Evolutionary conservation across 1,139 yeast species (phyloP).

Genomic region (Geotrichum klebahnii): DNA sequence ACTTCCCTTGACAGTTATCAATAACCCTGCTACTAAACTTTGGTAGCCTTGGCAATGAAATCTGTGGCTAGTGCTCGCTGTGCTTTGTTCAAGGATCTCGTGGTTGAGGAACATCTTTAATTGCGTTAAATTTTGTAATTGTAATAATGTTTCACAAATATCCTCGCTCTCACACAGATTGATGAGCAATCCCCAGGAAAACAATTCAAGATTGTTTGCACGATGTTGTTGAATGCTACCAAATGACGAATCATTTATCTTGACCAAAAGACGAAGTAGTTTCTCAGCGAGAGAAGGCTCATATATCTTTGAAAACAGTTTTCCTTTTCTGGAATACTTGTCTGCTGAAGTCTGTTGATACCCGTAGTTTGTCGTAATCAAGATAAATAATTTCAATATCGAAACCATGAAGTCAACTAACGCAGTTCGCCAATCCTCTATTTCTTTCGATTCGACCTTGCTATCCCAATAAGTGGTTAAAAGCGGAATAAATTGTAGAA

Average conservation of each 20-base stretch:
- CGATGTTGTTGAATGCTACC: neutral
- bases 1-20: conserved; percentile 19
- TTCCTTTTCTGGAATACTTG: conserved; percentile 14
- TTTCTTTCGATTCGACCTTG: neutral
- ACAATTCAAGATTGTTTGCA: conserved; percentile 19
- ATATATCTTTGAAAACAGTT: conserved; percentile 12
- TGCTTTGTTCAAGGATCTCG: neutral
- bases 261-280: conserved; percentile 10
- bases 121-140: neutral
- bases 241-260: neutral
- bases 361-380: conserved; percentile 23
- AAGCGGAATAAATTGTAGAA: conserved; percentile 3
- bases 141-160: conserved; percentile 14
- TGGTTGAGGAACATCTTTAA: conserved; percentile 1
- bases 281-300: conserved; percentile 14
- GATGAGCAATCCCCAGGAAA: conserved; percentile 27
- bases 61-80: conserved; percentile 1
- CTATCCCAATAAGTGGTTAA: conserved; percentile 5
- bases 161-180: conserved; percentile 23
- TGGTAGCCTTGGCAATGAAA: conserved; percentile 27
- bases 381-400: conserved; percentile 23
- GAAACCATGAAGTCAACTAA: conserved; percentile 13
- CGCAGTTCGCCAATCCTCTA: conserved; percentile 3
- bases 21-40: conserved; percentile 24
- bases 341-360: conserved; percentile 10